Conservation (phyloP, 352 stramenopile genomes). For the Thalassiosira mediterranea region DNA sequence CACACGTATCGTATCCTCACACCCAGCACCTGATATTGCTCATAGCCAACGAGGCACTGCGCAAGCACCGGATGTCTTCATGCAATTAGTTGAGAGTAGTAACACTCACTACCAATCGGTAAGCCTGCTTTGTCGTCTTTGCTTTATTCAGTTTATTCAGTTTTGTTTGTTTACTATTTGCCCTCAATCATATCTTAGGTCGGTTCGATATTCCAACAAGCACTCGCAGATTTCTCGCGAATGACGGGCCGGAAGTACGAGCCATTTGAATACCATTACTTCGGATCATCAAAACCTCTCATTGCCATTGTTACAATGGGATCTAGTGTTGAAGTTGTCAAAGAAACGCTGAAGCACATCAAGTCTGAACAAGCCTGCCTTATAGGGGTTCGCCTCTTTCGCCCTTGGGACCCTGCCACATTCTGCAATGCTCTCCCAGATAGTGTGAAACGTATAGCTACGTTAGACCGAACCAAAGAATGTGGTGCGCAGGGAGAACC, state of each 20-base stretch:
- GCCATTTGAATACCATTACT: slow-evolving; percentile 90
- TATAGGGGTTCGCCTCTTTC: slow-evolving; percentile 90
- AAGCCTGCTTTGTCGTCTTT: slow-evolving; percentile 1
- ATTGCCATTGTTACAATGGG: slow-evolving; percentile 91
- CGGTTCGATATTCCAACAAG: slow-evolving; percentile 78
- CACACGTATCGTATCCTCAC: no score
- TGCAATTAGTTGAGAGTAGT: slow-evolving; percentile 89
- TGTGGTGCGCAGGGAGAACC: slow-evolving; percentile 88
- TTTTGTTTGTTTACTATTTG: slow-evolving; percentile 60
- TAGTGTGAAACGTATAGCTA: slow-evolving; percentile 86
- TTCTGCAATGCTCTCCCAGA: slow-evolving; percentile 87
- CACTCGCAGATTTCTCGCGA: slow-evolving; percentile 86
- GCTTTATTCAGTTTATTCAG: background rate
- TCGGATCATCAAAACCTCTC: slow-evolving; percentile 85
- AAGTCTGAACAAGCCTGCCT: slow-evolving; percentile 88
- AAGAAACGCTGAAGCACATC: slow-evolving; percentile 88
- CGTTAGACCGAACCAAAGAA: slow-evolving; percentile 91
- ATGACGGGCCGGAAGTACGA: slow-evolving; percentile 86
- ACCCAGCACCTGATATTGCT: no score
- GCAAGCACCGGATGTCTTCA: slow-evolving; percentile 89
- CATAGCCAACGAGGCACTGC: slow-evolving; percentile 67
- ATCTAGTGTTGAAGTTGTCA: slow-evolving; percentile 88
- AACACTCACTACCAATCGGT: slow-evolving; percentile 85
- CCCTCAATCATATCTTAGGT: slow-evolving; percentile 54
- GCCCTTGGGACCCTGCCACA: slow-evolving; percentile 86